A percentile compares a stretch with the other conserved stretches of the same genome.
Evolutionary conservation across 345 rosid species (phyloP).

Genomic region (Balakata baccata): DNA sequence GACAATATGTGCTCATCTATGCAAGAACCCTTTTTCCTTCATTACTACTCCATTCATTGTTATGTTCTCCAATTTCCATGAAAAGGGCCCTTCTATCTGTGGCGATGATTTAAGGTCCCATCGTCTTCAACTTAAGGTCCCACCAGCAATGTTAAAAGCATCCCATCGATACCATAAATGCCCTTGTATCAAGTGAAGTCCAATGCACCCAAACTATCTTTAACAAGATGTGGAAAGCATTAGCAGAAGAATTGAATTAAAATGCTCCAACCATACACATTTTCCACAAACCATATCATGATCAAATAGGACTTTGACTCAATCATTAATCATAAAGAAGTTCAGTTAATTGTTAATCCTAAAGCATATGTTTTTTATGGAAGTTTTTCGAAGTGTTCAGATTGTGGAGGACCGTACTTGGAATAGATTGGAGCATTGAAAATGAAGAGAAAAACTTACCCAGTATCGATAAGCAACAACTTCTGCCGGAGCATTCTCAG

Average conservation of each 20-base stretch:
- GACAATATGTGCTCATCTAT: neutral
- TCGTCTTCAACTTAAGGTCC: no score
- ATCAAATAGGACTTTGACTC: neutral
- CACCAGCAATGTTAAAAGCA: neutral
- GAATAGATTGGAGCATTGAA: neutral
- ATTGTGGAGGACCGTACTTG: neutral
- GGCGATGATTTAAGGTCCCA: no score
- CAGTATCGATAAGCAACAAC: constrained; percentile 89
- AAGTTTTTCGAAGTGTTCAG: constrained; percentile 7
- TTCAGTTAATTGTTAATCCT: neutral
- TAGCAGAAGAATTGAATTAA: neutral
- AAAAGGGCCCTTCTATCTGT: neutral
- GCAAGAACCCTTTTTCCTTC: neutral
- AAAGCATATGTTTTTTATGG: neutral
- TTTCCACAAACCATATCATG: neutral
- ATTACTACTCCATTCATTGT: neutral
- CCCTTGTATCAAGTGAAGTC: neutral
- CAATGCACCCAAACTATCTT: neutral
- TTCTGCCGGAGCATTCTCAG: constrained; percentile 82
- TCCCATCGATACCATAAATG: neutral
- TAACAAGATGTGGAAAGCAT: neutral
- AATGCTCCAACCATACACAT: constrained; percentile 6
- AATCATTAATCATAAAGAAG: neutral
- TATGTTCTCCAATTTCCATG: neutral
- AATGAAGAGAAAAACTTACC: constrained; percentile 50